Evolutionary conservation across 2,329 filamentous ascomycete species (phyloP).

Genomic region (Arthrobotrys sinensis): DNA sequence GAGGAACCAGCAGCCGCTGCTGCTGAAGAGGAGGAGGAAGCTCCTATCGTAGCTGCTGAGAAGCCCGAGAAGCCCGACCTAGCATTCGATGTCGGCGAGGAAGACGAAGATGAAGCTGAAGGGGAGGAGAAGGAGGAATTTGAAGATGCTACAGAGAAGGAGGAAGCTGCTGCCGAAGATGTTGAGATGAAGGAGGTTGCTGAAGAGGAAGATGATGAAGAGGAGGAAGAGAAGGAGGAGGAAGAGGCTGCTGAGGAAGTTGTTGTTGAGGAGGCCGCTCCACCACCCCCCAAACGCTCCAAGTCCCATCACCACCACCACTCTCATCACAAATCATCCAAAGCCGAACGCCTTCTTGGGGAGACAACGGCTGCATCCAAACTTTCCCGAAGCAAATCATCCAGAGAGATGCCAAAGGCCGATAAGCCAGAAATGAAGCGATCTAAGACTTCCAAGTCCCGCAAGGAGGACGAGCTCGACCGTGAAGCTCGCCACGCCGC

Average conservation of each 20-base stretch:
- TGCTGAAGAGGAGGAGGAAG: conserved; percentile 27
- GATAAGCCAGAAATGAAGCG: conserved; percentile 51
- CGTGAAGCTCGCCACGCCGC: conserved; percentile 55
- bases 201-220: conserved; percentile 7
- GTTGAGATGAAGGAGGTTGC: conserved; percentile 23
- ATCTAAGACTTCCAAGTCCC: conserved; percentile 55
- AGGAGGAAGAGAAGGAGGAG: conserved; percentile 3
- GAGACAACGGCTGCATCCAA: conserved; percentile 32
- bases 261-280: conserved; percentile 22
- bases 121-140: conserved; percentile 20
- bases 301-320: conserved; percentile 35
- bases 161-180: conserved; percentile 7
- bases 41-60: conserved; percentile 30
- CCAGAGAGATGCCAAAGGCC: conserved; percentile 44
- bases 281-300: conserved; percentile 25
- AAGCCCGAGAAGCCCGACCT: conserved; percentile 27
- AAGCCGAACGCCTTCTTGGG: conserved; percentile 54
- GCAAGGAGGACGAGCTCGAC: conserved; percentile 56
- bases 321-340: conserved; percentile 38
- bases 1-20: conserved; percentile 31
- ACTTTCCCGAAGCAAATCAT: conserved; percentile 37
- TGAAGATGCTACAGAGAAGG: conserved; percentile 17
- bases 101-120: conserved; percentile 34
- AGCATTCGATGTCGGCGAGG: conserved; percentile 51
- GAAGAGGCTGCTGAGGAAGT: conserved; percentile 18